Evolutionary conservation across 768 basidiomycete genomes (phyloP).

Genomic region (Artomyces pyxidatus): DNA sequence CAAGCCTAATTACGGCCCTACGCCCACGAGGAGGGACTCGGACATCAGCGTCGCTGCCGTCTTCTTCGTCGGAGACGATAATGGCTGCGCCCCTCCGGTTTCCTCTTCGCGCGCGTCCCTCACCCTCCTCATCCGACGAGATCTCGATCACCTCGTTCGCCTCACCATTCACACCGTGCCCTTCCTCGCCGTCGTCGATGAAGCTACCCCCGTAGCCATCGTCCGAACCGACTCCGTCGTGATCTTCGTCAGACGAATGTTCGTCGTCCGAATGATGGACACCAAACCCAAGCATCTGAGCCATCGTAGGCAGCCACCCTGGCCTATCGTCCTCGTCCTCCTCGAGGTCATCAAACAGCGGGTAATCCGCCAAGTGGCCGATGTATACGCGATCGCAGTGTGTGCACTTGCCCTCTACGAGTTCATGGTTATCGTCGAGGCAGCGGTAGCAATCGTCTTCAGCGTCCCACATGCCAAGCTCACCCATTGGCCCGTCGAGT

Average conservation of each 20-base stretch:
- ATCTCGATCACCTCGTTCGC: conserved; percentile 7
- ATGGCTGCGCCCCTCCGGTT: neutral
- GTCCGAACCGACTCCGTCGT: conserved; percentile 7
- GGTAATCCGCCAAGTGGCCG: conserved; percentile 33
- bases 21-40: too few relatives aligned
- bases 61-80: neutral
- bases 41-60: neutral
- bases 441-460: conserved; percentile 81
- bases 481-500: conserved; percentile 19
- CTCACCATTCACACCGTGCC: too few relatives aligned
- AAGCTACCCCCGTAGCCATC: conserved; percentile 43
- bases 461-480: conserved; percentile 58
- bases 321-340: conserved; percentile 24
- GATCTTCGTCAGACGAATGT: conserved; percentile 6
- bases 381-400: conserved; percentile 52
- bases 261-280: neutral
- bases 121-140: conserved; percentile 2
- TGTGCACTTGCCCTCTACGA: conserved; percentile 61
- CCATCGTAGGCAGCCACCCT: conserved; percentile 8
- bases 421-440: conserved; percentile 70
- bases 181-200: conserved; percentile 42
- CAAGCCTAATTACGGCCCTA: neutral
- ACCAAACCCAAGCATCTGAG: conserved; percentile 2
- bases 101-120: neutral
- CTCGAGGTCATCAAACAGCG: conserved; percentile 12